Percentiles rank a stretch among this genome's conserved stretches.
Conservation (phyloP, 352 stramenopile species). For the Blastocystis hominis region DNA sequence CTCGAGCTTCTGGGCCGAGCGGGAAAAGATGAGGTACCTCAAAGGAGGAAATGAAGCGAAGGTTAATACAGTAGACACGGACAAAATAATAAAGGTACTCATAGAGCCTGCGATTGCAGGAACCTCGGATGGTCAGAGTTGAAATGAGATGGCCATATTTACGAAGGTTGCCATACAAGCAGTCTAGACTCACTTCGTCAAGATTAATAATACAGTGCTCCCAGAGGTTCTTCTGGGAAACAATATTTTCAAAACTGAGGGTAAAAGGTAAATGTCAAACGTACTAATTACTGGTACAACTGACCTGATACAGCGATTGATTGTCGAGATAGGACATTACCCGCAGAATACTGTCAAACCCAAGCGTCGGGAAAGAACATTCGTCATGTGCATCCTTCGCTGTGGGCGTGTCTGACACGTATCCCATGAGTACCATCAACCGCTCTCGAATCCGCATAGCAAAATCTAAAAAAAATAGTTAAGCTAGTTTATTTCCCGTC, state of each 20-base stretch:
- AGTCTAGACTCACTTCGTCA: neutral
- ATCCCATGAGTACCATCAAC: neutral
- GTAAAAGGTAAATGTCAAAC: neutral
- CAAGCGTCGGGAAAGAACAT: neutral
- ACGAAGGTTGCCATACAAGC: neutral
- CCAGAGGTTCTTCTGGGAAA: neutral
- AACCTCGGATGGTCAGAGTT: neutral
- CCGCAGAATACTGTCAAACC: neutral
- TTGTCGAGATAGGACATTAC: slow-evolving; percentile 15
- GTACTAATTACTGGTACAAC: neutral
- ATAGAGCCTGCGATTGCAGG: neutral
- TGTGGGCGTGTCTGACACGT: neutral
- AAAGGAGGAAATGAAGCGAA: slow-evolving; percentile 12
- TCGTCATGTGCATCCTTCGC: neutral
- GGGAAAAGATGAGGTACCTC: neutral
- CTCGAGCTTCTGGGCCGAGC: neutral
- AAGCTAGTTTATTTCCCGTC: no score
- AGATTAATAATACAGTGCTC: slow-evolving; percentile 6
- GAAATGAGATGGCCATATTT: neutral
- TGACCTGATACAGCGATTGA: neutral
- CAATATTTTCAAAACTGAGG: neutral
- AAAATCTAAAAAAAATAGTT: neutral
- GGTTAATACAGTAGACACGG: neutral
- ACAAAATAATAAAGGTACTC: neutral
- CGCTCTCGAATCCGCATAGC: neutral